Percentiles rank a stretch among this genome's conserved stretches.
phyloP scores from a whole-genome alignment of 2,329 filamentous ascomycete species.

The Trichoderma sp. region DNA sequence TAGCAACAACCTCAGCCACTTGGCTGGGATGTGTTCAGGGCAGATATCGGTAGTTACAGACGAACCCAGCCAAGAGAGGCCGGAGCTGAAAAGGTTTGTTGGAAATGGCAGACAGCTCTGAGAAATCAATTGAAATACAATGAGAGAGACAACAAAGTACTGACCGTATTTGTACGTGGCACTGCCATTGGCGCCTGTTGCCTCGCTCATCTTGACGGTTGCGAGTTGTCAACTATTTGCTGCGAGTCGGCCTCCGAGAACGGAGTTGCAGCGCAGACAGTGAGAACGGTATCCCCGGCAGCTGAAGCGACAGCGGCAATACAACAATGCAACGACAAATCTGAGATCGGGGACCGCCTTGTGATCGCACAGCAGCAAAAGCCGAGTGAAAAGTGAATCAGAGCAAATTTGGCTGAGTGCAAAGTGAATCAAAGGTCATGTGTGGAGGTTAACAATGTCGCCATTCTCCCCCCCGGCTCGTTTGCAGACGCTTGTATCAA shows the following conservation, averaged over 20 bases:
- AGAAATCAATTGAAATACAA: not conserved
- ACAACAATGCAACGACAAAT: not conserved
- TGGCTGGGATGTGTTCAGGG: not conserved
- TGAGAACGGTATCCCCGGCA: constrained; percentile 3
- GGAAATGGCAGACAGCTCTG: too few species aligned
- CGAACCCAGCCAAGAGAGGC: too few species aligned
- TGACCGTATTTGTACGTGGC: constrained; percentile 39
- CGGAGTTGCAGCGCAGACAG: constrained; percentile 8
- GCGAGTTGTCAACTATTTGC: not conserved
- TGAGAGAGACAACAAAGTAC: constrained; percentile 19
- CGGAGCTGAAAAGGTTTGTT: too few species aligned
- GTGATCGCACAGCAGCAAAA: not conserved
- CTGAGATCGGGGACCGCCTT: not conserved
- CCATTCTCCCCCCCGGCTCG: constrained; percentile 11
- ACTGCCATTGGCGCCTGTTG: constrained; percentile 30
- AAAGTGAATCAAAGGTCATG: constrained; percentile 11
- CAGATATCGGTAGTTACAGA: not conserved
- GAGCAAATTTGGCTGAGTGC: not conserved
- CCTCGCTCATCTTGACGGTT: constrained; percentile 34
- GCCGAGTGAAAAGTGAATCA: not conserved
- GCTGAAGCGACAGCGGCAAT: not conserved
- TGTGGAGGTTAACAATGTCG: constrained; percentile 18
- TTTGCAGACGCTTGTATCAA: not conserved
- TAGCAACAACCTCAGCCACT: not conserved
- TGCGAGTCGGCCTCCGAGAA: constrained; percentile 16